Evolutionary conservation across 1,139 yeast species (phyloP), one percentile per base, ranked within the genome.

Genomic region (Pneumocystis jirovecii): DNA sequence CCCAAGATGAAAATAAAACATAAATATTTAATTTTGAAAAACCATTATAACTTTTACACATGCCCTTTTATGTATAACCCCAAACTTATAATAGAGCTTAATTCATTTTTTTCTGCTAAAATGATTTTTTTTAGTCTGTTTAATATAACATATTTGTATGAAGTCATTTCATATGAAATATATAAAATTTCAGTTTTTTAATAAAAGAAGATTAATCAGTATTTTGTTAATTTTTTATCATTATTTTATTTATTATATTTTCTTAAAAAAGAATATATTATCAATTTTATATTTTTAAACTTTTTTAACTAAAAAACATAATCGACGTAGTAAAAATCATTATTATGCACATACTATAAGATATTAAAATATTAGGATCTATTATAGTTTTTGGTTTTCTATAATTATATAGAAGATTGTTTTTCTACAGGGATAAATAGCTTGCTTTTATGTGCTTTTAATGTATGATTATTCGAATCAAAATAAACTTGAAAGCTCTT

Each of bases 1-100:
- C 87, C 67, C 93, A 87, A 71, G 77, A 76, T 67, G 76, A 72
- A 2, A 79, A 78, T 42, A 35, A 44, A 40, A 63, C 12, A 15
- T 25, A 60, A 29, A 39, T 31, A 31, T 31, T 31, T 31, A 31
- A 31, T 31, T 42, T 17, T 31, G 15, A 17, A 5, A 40, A 17
- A 37, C 7, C 3, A 15, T 15, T 37, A 2, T 8, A 37, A 2
- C 17, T 8, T 37, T 37, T 10, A 37, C 12, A 10, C 7, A 10
- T 4, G 7, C 17, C 7, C 10, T 10, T 10, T 37, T 37, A 8
- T 37, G 7, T 37, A 8, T 4, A 37, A 37, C 2, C 40, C 7
- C 10, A 37, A 4, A 37, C 2, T 37, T 10, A 37, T 37, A 37
- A 8, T 15, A 10, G 40, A 37, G 2, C 7, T 37, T 37, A 37